Evolutionary conservation across 345 rosid genomes (phyloP), one percentile per base, ranked within the genome.

Genomic region (Lepidium aucheri): DNA sequence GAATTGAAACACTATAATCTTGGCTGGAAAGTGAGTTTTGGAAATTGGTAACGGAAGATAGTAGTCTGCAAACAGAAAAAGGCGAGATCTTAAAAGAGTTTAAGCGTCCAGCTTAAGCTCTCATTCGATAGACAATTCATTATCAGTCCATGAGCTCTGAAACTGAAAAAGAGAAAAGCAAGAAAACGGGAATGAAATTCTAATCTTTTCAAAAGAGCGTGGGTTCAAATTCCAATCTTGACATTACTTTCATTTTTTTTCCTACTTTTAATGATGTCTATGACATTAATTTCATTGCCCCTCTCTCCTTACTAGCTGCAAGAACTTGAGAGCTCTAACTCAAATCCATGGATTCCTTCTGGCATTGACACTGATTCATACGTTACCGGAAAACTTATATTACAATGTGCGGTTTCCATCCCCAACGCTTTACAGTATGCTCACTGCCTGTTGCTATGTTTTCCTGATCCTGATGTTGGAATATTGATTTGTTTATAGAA

Each of bases 151-250:
- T 28, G 52, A 40, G 54, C 12, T 28, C 4, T 30, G 4, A 9
- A 32, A 14, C 10, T 53, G 63, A 44, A 46, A 14, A 12, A 44
- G 34, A 38, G 33, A 26, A 26, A 44, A 35, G 15, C 17, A 24
- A 70, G 45, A 56, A 22, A 65, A 39, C 20, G 62, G 34, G 32
- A 49, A 13, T 2, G 10, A 20, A 35, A 22, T n/a, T n/a, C n/a
- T n/a, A n/a, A n/a, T n/a, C n/a, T 1, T 34, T 47, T 41, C n/a
- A 32, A 87, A 84, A 85, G 97, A 91, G 88, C 88, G 79, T 85
- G 89, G 90, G 91, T 87, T 87, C 91, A 79, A 90, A 87, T 87
- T 89, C 88, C 91, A 87, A 80, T 89, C 94, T 85, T 87, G 94
- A 89, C 91, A 86, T 26, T 26, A 0, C 5, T 26, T 24, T 2